Percentiles rank a stretch among this genome's conserved stretches.
Evolutionary conservation across 1,139 yeast species (phyloP).

Genomic region (Lodderomyces oxycetoniae): DNA sequence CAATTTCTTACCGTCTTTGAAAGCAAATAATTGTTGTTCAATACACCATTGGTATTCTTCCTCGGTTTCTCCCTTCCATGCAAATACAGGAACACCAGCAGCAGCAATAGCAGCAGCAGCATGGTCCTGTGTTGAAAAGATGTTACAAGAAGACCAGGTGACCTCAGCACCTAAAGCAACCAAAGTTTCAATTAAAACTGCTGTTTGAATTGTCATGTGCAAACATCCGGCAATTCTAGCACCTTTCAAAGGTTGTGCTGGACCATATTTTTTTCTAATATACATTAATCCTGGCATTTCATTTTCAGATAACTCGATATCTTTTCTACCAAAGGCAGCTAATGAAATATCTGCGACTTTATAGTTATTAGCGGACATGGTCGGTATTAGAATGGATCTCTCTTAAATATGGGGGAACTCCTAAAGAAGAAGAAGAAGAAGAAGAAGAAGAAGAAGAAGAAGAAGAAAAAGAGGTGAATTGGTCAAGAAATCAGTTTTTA

Average conservation of each 20-base stretch:
- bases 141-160: constrained; percentile 99
- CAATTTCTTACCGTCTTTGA: constrained; percentile 94
- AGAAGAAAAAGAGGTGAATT: constrained; percentile 1
- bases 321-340: constrained; percentile 99
- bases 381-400: not conserved
- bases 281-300: constrained; percentile 99
- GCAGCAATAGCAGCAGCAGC: constrained; percentile 99
- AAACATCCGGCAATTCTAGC: constrained; percentile 99
- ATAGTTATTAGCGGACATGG: constrained; percentile 48
- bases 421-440: not conserved
- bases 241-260: constrained; percentile 93
- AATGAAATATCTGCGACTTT: constrained; percentile 98
- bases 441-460: not conserved
- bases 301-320: constrained; percentile 97
- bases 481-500: too few species aligned
- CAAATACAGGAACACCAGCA: constrained; percentile 98
- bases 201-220: constrained; percentile 99
- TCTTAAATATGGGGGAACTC: not conserved
- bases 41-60: constrained; percentile 99
- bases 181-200: constrained; percentile 96
- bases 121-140: constrained; percentile 99
- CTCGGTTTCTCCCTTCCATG: constrained; percentile 99
- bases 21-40: constrained; percentile 97
- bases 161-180: constrained; percentile 99
- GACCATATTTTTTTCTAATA: constrained; percentile 91